Percentiles rank a stretch among this genome's conserved stretches.
Evolutionary conservation across 2,329 filamentous ascomycete species (phyloP).

Genomic region (Gnomoniopsis smithogilvyi): DNA sequence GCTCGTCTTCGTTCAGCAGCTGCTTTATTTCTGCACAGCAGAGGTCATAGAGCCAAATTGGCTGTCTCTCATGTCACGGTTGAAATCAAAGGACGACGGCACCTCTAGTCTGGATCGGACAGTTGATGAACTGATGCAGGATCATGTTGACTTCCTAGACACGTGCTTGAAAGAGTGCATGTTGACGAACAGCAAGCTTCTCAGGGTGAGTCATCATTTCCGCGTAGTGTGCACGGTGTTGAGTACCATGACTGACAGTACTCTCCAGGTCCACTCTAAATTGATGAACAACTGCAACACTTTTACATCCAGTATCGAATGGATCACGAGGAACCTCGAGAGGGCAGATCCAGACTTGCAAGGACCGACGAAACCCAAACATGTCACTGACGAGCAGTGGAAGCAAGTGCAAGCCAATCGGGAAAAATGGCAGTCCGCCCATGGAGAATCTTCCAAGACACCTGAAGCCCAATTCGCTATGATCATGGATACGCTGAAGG

Average conservation of each 20-base stretch:
- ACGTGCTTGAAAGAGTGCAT: slow-evolving; percentile 99
- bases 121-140: slow-evolving; percentile 97
- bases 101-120: slow-evolving; percentile 54
- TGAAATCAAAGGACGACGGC: slow-evolving; percentile 59
- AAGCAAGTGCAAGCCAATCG: slow-evolving; percentile 50
- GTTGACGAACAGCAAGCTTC: slow-evolving; percentile 92
- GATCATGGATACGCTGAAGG: slow-evolving; percentile 77
- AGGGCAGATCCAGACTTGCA: slow-evolving; percentile 78
- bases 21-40: slow-evolving; percentile 93
- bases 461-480: slow-evolving; percentile 40
- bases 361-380: slow-evolving; percentile 51
- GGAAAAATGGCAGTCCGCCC: slow-evolving; percentile 33
- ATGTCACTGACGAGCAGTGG: slow-evolving; percentile 62
- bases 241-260: neutral
- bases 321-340: slow-evolving; percentile 79
- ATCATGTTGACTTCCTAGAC: slow-evolving; percentile 96
- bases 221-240: neutral
- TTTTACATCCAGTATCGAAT: slow-evolving; percentile 87
- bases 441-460: slow-evolving; percentile 32
- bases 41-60: slow-evolving; percentile 99
- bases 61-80: slow-evolving; percentile 85
- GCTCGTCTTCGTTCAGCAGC: slow-evolving; percentile 94
- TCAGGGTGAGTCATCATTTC: slow-evolving; percentile 61
- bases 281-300: slow-evolving; percentile 93
- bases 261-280: slow-evolving; percentile 89